Conservation (phyloP, 441 rosid species). For the Daphne laureola region DNA sequence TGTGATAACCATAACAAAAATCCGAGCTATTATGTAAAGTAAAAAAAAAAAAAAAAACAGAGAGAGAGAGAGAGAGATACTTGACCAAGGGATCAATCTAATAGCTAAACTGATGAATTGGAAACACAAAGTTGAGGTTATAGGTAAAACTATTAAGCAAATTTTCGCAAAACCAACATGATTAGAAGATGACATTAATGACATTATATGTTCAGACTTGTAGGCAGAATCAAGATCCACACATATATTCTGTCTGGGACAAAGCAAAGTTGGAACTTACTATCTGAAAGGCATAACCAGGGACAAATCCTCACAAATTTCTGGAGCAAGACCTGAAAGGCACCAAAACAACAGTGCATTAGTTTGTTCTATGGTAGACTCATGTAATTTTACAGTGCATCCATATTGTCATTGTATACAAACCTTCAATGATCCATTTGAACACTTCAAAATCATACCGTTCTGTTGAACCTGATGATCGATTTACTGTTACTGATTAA, state of each 20-base stretch:
- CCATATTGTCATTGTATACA: slow-evolving; percentile 65
- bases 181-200: too few relatives aligned
- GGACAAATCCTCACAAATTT: slow-evolving; percentile 75
- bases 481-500: slow-evolving; percentile 36
- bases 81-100: neutral
- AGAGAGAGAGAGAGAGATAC: too few relatives aligned
- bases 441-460: slow-evolving; percentile 28
- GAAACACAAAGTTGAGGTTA: neutral
- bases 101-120: neutral
- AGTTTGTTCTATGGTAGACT: neutral
- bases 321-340: slow-evolving; percentile 61
- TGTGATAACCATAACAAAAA: neutral
- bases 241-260: neutral
- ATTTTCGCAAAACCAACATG: too few relatives aligned
- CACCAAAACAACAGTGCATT: neutral
- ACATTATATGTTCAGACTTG: neutral
- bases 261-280: slow-evolving; percentile 16
- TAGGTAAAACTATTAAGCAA: neutral
- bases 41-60: too few relatives aligned
- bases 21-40: neutral
- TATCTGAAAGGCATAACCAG: slow-evolving; percentile 82
- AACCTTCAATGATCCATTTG: slow-evolving; percentile 33
- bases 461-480: slow-evolving; percentile 36
- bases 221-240: neutral
- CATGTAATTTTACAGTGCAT: slow-evolving; percentile 22